A percentile compares a stretch with the other conserved stretches of the same genome.
Conservation (phyloP, 345 rosid species). For the Eucalyptus caleyi region DNA sequence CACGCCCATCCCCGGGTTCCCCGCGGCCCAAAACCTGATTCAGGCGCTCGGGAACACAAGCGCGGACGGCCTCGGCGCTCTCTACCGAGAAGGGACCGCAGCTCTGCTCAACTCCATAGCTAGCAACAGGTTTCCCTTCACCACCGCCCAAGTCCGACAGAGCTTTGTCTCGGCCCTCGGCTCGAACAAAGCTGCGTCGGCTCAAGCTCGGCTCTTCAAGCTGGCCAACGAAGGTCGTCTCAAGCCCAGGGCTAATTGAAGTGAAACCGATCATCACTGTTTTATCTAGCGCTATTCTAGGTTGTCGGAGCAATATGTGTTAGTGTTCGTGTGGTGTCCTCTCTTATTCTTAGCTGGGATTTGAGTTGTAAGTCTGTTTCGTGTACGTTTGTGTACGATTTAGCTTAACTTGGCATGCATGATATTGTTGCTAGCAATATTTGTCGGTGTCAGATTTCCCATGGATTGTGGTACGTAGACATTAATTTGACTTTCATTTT, state of each 20-base stretch:
- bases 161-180: slow-evolving; percentile 42
- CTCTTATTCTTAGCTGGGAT: neutral
- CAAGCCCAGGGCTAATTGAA: slow-evolving; percentile 31
- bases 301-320: neutral
- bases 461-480: neutral
- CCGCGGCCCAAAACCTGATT: slow-evolving; percentile 30
- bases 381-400: neutral
- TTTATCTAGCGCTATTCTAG: neutral
- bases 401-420: neutral
- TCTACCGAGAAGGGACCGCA: slow-evolving; percentile 88
- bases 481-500: neutral
- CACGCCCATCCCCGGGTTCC: slow-evolving; percentile 34
- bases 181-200: slow-evolving; percentile 48
- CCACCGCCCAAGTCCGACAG: slow-evolving; percentile 59
- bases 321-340: neutral
- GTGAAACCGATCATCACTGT: neutral
- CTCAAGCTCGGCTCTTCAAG: slow-evolving; percentile 71
- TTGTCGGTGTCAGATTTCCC: neutral
- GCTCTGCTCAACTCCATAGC: slow-evolving; percentile 83
- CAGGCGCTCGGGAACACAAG: slow-evolving; percentile 75
- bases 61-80: slow-evolving; percentile 50
- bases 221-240: slow-evolving; percentile 81
- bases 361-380: neutral
- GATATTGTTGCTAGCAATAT: too few relatives aligned
- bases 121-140: slow-evolving; percentile 42